phyloP scores from a whole-genome alignment of 345 rosid species.

The Eucalyptus tenuipes region DNA sequence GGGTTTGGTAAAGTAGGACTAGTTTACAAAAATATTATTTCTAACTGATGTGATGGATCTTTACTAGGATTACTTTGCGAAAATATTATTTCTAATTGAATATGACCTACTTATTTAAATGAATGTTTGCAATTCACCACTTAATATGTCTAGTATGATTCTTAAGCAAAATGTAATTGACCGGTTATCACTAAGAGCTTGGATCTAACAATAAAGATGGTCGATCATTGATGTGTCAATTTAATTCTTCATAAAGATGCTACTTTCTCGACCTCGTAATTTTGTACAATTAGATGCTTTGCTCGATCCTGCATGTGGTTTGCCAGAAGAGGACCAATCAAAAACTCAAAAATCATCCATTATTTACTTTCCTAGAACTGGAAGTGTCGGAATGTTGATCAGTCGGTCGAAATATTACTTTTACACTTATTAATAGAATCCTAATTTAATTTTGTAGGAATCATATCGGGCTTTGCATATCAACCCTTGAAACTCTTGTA shows the following conservation, averaged over 20 bases:
- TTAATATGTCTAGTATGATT: too few species aligned
- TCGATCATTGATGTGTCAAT: not conserved
- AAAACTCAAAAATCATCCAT: not conserved
- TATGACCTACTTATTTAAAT: not conserved
- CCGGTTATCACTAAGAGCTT: not conserved
- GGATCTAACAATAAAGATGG: not conserved
- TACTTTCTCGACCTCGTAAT: not conserved
- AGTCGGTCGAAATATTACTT: too few species aligned
- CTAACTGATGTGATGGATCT: not conserved
- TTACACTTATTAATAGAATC: not conserved
- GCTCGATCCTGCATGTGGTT: not conserved
- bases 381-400: not conserved
- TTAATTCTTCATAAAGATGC: not conserved
- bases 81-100: not conserved
- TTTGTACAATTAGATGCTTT: not conserved
- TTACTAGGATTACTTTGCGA: too few species aligned
- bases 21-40: too few species aligned
- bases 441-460: too few species aligned
- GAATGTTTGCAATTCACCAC: not conserved
- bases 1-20: not conserved
- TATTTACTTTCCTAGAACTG: rapidly evolving
- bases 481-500: not conserved
- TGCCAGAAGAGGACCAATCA: not conserved
- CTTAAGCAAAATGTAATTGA: not conserved
- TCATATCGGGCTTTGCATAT: not conserved